Percentiles rank a stretch among this genome's conserved stretches.
Conservation (phyloP, 169 alveolate genomes). For the Besnoitia besnoiti region DNA sequence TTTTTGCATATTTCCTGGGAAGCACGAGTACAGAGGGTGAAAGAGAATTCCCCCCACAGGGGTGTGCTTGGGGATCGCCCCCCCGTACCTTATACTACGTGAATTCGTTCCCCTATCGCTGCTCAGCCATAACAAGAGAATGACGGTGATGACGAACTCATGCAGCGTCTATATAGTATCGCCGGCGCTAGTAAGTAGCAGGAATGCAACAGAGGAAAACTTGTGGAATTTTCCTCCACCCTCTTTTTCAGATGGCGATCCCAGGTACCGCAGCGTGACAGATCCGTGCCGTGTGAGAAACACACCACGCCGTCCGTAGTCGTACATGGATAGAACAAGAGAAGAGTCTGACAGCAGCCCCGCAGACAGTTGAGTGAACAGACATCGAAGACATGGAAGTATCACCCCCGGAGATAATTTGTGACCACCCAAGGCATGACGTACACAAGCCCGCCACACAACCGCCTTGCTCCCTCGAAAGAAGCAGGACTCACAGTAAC, state of each 20-base stretch:
- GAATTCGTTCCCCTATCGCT: no score
- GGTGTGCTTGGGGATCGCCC: no score
- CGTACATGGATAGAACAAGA: not conserved
- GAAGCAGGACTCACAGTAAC: not conserved
- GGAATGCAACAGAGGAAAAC: not conserved
- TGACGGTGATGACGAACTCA: not conserved
- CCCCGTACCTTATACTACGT: no score
- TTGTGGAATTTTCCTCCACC: not conserved
- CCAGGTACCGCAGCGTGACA: not conserved
- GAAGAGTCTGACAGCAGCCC: not conserved
- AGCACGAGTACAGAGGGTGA: no score
- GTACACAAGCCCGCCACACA: not conserved
- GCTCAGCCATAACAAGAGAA: no score
- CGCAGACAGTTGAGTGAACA: constrained; percentile 4
- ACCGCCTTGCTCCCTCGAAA: not conserved
- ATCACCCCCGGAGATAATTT: no score
- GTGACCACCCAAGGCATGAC: not conserved
- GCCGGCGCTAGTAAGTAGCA: not conserved
- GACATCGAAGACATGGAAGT: not conserved
- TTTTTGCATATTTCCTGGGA: no score
- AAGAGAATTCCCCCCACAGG: no score
- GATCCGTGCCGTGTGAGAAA: not conserved
- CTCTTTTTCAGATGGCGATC: not conserved
- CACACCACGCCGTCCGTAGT: not conserved
- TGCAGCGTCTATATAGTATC: not conserved